Evolutionary conservation across 257 asterid genomes (phyloP).

Genomic region (Lantana camara): DNA sequence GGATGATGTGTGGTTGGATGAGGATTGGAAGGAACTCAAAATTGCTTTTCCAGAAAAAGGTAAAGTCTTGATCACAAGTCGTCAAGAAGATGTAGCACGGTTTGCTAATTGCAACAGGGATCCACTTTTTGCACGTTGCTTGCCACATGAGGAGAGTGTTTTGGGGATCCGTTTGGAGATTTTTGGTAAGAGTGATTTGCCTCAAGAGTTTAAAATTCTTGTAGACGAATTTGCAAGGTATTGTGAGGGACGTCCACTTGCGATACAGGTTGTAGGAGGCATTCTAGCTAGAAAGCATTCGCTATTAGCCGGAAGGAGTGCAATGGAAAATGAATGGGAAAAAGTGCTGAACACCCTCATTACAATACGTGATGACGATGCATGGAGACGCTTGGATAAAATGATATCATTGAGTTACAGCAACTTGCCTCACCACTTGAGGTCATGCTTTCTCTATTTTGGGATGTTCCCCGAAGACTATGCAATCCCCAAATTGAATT

Average conservation of each 20-base stretch:
- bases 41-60: background rate
- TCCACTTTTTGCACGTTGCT: slow-evolving; percentile 18
- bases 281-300: slow-evolving; percentile 19
- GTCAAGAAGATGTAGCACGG: background rate
- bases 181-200: background rate
- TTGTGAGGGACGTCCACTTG: slow-evolving; percentile 22
- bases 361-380: background rate
- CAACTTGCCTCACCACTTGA: slow-evolving; percentile 30
- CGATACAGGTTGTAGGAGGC: slow-evolving; percentile 40
- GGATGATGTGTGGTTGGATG: slow-evolving; percentile 17
- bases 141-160: slow-evolving; percentile 25
- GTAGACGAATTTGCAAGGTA: slow-evolving; percentile 5
- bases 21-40: background rate
- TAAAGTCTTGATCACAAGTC: slow-evolving; percentile 33
- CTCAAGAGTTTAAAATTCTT: background rate
- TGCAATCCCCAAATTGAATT: background rate
- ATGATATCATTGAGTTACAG: slow-evolving; percentile 32
- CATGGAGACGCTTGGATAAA: background rate
- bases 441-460: slow-evolving; percentile 33
- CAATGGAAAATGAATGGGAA: slow-evolving; percentile 24
- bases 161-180: slow-evolving; percentile 9
- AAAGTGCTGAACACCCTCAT: slow-evolving; percentile 22
- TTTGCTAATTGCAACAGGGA: background rate
- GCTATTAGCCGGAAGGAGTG: no score
- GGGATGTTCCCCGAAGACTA: slow-evolving; percentile 34